Conservation (phyloP, 108 stramenopile genomes). For the Aureococcus anophagefferens region DNA sequence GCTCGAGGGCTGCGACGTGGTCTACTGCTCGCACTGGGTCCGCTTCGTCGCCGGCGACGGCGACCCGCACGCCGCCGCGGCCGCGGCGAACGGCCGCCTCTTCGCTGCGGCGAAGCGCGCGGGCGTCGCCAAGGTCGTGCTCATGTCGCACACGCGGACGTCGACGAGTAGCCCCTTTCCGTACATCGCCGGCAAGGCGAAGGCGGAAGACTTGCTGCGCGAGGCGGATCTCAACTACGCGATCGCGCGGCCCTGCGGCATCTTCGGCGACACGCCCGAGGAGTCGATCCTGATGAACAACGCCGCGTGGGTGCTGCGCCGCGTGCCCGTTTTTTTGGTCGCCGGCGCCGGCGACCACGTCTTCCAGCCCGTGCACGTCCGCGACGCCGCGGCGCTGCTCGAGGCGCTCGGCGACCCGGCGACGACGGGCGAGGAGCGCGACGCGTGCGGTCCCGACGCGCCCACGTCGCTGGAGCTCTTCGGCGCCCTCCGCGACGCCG, state of each 20-base stretch:
- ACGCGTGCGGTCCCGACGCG: neutral
- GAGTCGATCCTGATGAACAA: conserved; percentile 10
- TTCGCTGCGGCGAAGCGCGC: neutral
- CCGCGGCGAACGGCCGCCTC: neutral
- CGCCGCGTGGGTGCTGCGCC: conserved; percentile 2
- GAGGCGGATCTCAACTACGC: neutral
- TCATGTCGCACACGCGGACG: conserved; percentile 1
- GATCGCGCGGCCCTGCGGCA: conserved; percentile 9
- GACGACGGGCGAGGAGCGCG: conserved; percentile 2
- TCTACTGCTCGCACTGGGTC: conserved; percentile 9
- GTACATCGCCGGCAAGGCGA: neutral
- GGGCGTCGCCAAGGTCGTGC: neutral
- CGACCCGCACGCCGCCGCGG: neutral
- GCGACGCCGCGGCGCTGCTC: conserved; percentile 1
- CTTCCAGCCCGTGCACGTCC: conserved; percentile 8
- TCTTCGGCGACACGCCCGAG: conserved; percentile 2
- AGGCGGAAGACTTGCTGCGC: neutral
- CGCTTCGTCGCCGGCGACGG: neutral
- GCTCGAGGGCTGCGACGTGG: conserved; percentile 3
- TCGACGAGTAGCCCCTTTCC: neutral
- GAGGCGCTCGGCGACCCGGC: neutral
- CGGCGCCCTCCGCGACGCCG: neutral
- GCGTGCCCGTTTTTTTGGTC: neutral
- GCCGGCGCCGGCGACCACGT: neutral
- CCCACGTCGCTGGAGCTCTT: neutral